Evolutionary conservation across 2,329 filamentous ascomycete genomes (phyloP).

Genomic region (Fusarium scirpi): DNA sequence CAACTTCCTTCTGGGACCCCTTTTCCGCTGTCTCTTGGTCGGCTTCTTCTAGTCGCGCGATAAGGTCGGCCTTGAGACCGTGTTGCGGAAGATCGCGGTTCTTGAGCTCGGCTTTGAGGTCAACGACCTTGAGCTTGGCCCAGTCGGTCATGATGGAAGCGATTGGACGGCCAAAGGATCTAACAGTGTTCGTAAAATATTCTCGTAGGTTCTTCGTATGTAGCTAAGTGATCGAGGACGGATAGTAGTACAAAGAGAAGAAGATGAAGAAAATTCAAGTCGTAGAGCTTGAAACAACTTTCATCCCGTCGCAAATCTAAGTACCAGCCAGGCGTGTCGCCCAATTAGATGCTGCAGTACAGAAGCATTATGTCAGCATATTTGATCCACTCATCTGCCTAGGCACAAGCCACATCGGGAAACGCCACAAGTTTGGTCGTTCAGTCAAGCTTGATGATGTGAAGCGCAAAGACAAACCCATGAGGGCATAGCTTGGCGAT

Average conservation of each 20-base stretch:
- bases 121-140: constrained; percentile 75
- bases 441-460: background rate
- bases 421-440: constrained; percentile 11
- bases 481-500: constrained; percentile 2
- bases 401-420: constrained; percentile 8
- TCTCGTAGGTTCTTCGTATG: background rate
- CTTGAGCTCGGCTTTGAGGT: constrained; percentile 81
- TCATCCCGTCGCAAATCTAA: constrained; percentile 42
- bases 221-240: too few species aligned
- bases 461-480: constrained; percentile 11
- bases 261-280: constrained; percentile 14
- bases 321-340: constrained; percentile 6
- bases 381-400: background rate
- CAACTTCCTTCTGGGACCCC: constrained; percentile 16
- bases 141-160: constrained; percentile 62
- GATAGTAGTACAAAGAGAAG: background rate
- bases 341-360: constrained; percentile 30
- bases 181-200: constrained; percentile 2
- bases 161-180: constrained; percentile 20
- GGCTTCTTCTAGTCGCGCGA: constrained; percentile 67
- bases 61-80: constrained; percentile 78
- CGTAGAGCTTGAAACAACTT: constrained; percentile 17
- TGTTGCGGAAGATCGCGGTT: constrained; percentile 74
- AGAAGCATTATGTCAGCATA: constrained; percentile 39
- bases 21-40: constrained; percentile 26